Conservation (phyloP, 1,284 basidiomycete species). For the Austropuccinia psidii region DNA sequence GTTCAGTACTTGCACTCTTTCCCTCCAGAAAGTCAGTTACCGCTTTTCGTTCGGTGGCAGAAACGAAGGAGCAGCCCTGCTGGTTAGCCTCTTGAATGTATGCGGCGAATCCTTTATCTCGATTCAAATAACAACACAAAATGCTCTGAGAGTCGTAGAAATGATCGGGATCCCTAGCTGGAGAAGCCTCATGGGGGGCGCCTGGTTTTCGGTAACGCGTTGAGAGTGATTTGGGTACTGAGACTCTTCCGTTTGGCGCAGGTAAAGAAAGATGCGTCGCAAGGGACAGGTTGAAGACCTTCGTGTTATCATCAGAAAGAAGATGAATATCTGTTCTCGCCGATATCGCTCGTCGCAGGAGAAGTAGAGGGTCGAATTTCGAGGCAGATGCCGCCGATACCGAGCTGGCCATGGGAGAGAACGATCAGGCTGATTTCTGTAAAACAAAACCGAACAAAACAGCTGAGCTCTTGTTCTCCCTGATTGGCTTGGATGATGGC, state of each 20-base stretch:
- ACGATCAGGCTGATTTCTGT: too few relatives aligned
- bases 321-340: conserved; percentile 38
- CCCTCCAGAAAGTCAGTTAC: conserved; percentile 77
- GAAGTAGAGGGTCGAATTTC: conserved; percentile 39
- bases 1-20: conserved; percentile 49
- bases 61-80: conserved; percentile 64
- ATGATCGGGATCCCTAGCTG: conserved; percentile 53
- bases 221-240: conserved; percentile 7
- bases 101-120: conserved; percentile 65
- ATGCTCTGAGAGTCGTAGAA: conserved; percentile 72
- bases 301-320: conserved; percentile 22
- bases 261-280: conserved; percentile 38
- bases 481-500: too few relatives aligned
- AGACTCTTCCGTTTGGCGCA: not conserved
- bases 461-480: too few relatives aligned
- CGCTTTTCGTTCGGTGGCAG: conserved; percentile 71
- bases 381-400: not conserved
- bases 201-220: conserved; percentile 29
- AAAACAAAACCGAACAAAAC: too few relatives aligned
- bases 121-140: conserved; percentile 67
- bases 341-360: conserved; percentile 40
- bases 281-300: conserved; percentile 30
- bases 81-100: conserved; percentile 77
- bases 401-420: not conserved
- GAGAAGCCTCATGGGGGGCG: conserved; percentile 54